Conservation (phyloP, 2,329 filamentous ascomycete species). For the Fonsecaea multimorphosa region DNA sequence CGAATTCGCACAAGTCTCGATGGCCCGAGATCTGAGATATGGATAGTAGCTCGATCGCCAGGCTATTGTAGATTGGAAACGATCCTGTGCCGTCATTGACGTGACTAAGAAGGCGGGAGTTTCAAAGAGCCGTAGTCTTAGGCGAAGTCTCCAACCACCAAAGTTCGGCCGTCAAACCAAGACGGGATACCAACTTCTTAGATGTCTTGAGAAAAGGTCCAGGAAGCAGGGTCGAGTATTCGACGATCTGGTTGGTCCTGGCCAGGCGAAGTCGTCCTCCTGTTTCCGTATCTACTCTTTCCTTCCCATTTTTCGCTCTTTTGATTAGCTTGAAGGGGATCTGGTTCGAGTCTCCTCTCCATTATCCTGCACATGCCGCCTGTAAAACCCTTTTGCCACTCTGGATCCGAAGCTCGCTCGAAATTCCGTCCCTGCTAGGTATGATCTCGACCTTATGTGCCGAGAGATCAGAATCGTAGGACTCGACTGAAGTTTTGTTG, state of each 20-base stretch:
- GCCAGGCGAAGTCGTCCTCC: neutral
- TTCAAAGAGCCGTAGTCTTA: neutral
- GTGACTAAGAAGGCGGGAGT: neutral
- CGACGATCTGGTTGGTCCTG: neutral
- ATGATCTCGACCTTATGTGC: neutral
- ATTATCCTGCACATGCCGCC: neutral
- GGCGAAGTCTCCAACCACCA: neutral
- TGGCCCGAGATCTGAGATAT: neutral
- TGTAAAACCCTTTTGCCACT: neutral
- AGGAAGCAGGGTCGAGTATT: neutral
- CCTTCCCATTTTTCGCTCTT: neutral
- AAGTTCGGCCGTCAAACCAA: neutral
- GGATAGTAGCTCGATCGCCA: neutral
- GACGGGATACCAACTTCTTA: neutral
- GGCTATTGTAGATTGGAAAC: neutral
- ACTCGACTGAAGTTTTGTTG: neutral
- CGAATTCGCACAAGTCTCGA: too few relatives aligned
- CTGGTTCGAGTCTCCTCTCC: neutral
- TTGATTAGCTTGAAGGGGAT: neutral
- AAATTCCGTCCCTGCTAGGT: neutral
- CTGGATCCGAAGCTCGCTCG: neutral
- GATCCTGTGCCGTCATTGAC: neutral
- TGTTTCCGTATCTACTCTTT: neutral
- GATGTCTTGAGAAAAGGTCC: neutral
- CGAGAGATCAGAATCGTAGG: neutral